Conservation (phyloP, 2,329 filamentous ascomycete species). For the Albifimbria verrucaria region DNA sequence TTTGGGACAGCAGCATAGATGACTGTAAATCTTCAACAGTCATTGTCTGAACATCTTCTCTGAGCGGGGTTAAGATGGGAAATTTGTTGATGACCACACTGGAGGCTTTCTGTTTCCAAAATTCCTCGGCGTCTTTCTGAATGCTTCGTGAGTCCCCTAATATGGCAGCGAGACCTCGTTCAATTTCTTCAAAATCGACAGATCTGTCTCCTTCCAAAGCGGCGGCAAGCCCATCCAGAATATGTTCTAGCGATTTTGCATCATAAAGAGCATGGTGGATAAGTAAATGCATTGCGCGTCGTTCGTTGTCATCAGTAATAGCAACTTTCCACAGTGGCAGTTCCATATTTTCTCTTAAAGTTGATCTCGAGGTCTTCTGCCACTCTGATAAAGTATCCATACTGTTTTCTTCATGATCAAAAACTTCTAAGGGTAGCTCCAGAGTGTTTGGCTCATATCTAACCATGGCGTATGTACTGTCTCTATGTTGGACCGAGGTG, state of each 20-base stretch:
- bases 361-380: slow-evolving; percentile 26
- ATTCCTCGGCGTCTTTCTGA: slow-evolving; percentile 38
- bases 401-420: background rate
- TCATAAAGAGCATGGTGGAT: slow-evolving; percentile 86
- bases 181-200: slow-evolving; percentile 19
- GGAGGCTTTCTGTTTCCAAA: slow-evolving; percentile 61
- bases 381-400: slow-evolving; percentile 30
- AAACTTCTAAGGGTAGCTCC: slow-evolving; percentile 9
- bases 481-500: slow-evolving; percentile 53
- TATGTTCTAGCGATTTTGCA: slow-evolving; percentile 64
- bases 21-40: slow-evolving; percentile 25
- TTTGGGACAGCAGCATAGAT: slow-evolving; percentile 37
- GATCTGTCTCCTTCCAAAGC: slow-evolving; percentile 19
- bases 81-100: slow-evolving; percentile 64
- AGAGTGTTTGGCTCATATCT: slow-evolving; percentile 40
- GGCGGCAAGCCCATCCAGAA: slow-evolving; percentile 57
- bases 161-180: slow-evolving; percentile 37
- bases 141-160: slow-evolving; percentile 28
- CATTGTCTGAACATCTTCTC: slow-evolving; percentile 25
- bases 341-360: slow-evolving; percentile 42
- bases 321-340: slow-evolving; percentile 61
- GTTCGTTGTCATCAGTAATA: slow-evolving; percentile 32
- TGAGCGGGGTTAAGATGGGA: slow-evolving; percentile 68
- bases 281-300: slow-evolving; percentile 38
- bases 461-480: slow-evolving; percentile 71